A percentile compares a stretch with the other conserved stretches of the same genome.
Conservation (phyloP, 1,284 basidiomycete species). For the Veloboletus limbatus region DNA sequence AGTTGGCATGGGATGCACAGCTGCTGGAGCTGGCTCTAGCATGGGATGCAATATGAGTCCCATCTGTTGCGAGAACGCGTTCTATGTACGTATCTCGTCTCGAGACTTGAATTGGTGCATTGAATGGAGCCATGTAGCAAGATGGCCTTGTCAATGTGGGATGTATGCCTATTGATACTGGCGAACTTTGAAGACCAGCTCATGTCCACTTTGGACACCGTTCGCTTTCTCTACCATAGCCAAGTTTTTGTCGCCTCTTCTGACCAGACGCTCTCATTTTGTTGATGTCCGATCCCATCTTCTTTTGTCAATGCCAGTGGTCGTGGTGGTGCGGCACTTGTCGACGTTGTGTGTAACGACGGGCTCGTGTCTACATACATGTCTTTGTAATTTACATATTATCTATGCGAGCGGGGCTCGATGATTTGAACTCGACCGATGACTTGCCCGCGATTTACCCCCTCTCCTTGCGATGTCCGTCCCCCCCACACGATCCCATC, state of each 20-base stretch:
- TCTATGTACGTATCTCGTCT: constrained; percentile 10
- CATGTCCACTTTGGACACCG: constrained; percentile 6
- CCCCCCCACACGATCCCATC: background rate
- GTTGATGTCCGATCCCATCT: constrained; percentile 23
- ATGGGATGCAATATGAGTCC: constrained; percentile 16
- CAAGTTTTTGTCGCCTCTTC: constrained; percentile 16
- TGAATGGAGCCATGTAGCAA: constrained; percentile 1
- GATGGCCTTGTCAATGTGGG: constrained; percentile 27
- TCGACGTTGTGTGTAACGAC: constrained; percentile 6
- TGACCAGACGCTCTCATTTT: constrained; percentile 26
- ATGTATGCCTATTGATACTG: constrained; percentile 20
- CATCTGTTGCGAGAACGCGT: constrained; percentile 23
- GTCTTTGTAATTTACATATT: constrained; percentile 4
- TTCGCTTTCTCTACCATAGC: constrained; percentile 22
- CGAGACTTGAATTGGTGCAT: too few relatives aligned
- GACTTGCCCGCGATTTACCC: constrained; percentile 24
- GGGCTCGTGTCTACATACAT: background rate
- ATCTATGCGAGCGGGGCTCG: constrained; percentile 18
- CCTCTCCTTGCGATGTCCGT: constrained; percentile 22
- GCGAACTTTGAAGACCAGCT: constrained; percentile 6
- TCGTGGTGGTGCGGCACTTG: constrained; percentile 5
- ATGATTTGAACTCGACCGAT: constrained; percentile 1
- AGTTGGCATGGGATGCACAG: constrained; percentile 25
- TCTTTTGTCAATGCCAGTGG: constrained; percentile 26
- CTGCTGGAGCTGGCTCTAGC: constrained; percentile 31